Percentiles rank a stretch among this genome's conserved stretches.
Conservation (phyloP, 768 basidiomycete genomes). For the Chalciporus pseudorubinellus region DNA sequence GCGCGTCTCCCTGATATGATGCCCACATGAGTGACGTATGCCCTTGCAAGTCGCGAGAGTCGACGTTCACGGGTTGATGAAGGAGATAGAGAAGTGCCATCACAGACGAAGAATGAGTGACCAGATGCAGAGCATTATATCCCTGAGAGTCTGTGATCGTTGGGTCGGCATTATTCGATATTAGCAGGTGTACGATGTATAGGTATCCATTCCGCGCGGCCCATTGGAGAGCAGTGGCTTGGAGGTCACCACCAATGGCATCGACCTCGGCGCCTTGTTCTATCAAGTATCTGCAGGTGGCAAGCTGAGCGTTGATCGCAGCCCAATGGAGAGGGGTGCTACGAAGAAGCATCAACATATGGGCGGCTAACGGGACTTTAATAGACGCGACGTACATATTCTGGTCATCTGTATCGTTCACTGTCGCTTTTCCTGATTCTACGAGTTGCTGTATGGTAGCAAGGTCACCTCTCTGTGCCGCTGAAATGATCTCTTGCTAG, state of each 20-base stretch:
- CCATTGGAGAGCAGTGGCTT: constrained; percentile 97
- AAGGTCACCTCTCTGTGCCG: constrained; percentile 87
- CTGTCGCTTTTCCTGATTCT: constrained; percentile 65
- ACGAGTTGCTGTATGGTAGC: constrained; percentile 60
- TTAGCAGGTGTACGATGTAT: constrained; percentile 90
- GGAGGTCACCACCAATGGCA: constrained; percentile 88
- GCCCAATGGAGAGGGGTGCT: constrained; percentile 95
- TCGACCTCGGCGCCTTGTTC: constrained; percentile 95
- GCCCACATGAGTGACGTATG: constrained; percentile 99
- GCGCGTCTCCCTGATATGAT: constrained; percentile 95
- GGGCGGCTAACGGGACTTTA: background rate
- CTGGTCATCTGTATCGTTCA: constrained; percentile 80
- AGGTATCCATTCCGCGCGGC: constrained; percentile 96
- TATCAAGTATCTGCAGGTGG: constrained; percentile 80
- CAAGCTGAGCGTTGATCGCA: constrained; percentile 93
- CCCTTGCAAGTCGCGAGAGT: constrained; percentile 86
- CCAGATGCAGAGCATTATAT: constrained; percentile 93
- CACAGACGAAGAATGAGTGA: constrained; percentile 90
- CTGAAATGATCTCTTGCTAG: constrained; percentile 68
- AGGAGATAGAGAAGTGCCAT: constrained; percentile 93
- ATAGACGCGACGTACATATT: constrained; percentile 52
- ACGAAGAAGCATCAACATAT: constrained; percentile 8
- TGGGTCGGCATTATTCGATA: constrained; percentile 89
- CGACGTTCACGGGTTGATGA: constrained; percentile 90
- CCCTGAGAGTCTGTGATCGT: constrained; percentile 89